phyloP scores from a whole-genome alignment of 306 rosid species.

The Rosa multiflora region DNA sequence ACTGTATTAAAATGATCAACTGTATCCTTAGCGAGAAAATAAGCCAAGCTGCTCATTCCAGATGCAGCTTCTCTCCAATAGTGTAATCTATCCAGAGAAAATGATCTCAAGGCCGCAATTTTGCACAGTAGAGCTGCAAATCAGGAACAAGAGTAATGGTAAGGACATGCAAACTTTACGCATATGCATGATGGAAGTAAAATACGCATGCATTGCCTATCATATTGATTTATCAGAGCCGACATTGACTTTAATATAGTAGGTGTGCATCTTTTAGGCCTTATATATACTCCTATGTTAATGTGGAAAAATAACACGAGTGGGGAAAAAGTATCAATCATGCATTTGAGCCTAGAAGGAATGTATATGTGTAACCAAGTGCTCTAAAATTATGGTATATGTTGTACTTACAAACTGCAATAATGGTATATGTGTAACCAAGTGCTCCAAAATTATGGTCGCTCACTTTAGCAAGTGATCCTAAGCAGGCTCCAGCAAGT shows the following conservation, averaged over 20 bases:
- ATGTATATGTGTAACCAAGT: conserved; percentile 71
- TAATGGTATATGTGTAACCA: conserved; percentile 75
- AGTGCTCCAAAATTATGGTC: conserved; percentile 72
- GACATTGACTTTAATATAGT: not conserved
- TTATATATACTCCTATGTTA: not conserved
- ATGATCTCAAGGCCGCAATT: conserved; percentile 89
- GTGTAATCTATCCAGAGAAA: conserved; percentile 74
- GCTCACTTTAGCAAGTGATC: conserved; percentile 62
- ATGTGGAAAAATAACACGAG: not conserved
- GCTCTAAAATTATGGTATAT: conserved; percentile 71
- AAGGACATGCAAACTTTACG: conserved; percentile 21
- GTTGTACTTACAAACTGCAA: conserved; percentile 85
- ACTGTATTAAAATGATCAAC: conserved; percentile 74
- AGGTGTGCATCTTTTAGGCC: not conserved
- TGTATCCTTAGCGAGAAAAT: conserved; percentile 89
- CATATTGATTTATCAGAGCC: not conserved
- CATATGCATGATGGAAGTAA: not conserved
- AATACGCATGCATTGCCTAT: not conserved
- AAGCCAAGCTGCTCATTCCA: conserved; percentile 96
- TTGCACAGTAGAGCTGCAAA: conserved; percentile 87
- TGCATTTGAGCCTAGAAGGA: not conserved
- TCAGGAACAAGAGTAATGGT: not conserved
- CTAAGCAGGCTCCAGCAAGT: conserved; percentile 94
- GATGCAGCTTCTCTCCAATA: conserved; percentile 89
- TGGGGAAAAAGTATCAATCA: not conserved